Evolutionary conservation across 1,139 yeast genomes (phyloP).

Genomic region (Scheffersomyces cryptocercus): DNA sequence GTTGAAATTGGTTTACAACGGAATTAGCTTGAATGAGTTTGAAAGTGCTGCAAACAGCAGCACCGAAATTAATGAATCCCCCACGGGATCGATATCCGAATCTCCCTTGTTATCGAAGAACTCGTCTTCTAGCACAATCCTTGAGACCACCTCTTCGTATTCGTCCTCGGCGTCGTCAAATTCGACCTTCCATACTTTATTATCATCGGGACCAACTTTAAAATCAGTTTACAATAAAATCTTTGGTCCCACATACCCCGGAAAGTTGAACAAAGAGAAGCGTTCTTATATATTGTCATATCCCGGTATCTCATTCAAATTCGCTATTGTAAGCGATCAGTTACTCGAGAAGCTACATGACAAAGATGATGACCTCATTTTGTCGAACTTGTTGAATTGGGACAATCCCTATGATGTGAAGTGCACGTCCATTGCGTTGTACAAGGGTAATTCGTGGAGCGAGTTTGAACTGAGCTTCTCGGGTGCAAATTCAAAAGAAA

Average conservation of each 20-base stretch:
- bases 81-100: slow-evolving; percentile 3
- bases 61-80: slow-evolving; percentile 13
- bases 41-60: slow-evolving; percentile 8
- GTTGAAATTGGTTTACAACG: slow-evolving; percentile 34
- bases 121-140: slow-evolving; percentile 4
- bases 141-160: slow-evolving; percentile 3
- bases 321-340: slow-evolving; percentile 20
- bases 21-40: slow-evolving; percentile 28
- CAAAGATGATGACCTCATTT: slow-evolving; percentile 18
- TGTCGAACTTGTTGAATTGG: slow-evolving; percentile 36
- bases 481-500: slow-evolving; percentile 6
- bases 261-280: slow-evolving; percentile 24
- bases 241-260: slow-evolving; percentile 68
- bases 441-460: slow-evolving; percentile 32
- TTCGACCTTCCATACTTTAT: slow-evolving; percentile 5
- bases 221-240: slow-evolving; percentile 53
- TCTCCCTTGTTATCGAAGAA: neutral
- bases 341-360: slow-evolving; percentile 16
- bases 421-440: slow-evolving; percentile 40
- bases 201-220: slow-evolving; percentile 24
- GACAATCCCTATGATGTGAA: slow-evolving; percentile 29
- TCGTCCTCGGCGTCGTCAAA: slow-evolving; percentile 6
- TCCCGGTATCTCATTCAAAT: slow-evolving; percentile 56
- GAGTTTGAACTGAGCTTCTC: slow-evolving; percentile 14
- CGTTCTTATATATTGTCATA: slow-evolving; percentile 47